A percentile compares a stretch with the other conserved stretches of the same genome.
Conservation (phyloP, 768 basidiomycete genomes). For the Kwoniella shandongensis region DNA sequence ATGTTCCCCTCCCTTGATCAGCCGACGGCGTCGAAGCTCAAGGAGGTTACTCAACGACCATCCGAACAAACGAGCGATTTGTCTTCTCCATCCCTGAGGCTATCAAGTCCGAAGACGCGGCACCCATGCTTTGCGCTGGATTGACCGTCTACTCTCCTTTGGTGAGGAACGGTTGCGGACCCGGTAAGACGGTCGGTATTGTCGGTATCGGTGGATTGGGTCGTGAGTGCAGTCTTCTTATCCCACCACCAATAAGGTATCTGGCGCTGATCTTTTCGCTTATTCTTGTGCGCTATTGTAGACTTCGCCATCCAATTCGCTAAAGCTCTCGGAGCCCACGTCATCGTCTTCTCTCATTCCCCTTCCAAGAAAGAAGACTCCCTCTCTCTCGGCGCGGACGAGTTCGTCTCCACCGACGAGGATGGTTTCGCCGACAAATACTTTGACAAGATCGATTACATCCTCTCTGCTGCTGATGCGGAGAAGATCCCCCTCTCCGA, state of each 20-base stretch:
- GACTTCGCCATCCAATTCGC: constrained; percentile 56
- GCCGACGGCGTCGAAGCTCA: constrained; percentile 44
- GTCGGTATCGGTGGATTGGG: constrained; percentile 69
- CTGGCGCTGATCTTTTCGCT: neutral
- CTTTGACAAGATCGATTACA: constrained; percentile 54
- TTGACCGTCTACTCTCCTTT: constrained; percentile 54
- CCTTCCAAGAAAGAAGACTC: constrained; percentile 61
- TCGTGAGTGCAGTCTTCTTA: constrained; percentile 28
- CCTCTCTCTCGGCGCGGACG: constrained; percentile 53
- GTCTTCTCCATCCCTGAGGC: constrained; percentile 54
- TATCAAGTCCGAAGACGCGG: constrained; percentile 47
- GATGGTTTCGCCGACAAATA: constrained; percentile 47
- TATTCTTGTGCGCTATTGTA: neutral
- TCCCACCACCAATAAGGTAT: neutral
- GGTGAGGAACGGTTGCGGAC: constrained; percentile 60
- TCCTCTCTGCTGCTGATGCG: constrained; percentile 56
- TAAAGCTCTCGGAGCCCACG: constrained; percentile 62
- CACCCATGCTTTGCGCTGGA: constrained; percentile 54
- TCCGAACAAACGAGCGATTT: constrained; percentile 49
- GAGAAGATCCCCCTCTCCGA: constrained; percentile 57
- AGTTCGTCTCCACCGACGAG: constrained; percentile 42
- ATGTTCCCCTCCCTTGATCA: neutral
- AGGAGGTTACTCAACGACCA: constrained; percentile 54
- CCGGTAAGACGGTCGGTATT: constrained; percentile 66
- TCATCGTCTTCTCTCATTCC: constrained; percentile 64